Evolutionary conservation across 352 stramenopile species (phyloP), one percentile per base, ranked within the genome.

Genomic region (Phytophthora foliorum): DNA sequence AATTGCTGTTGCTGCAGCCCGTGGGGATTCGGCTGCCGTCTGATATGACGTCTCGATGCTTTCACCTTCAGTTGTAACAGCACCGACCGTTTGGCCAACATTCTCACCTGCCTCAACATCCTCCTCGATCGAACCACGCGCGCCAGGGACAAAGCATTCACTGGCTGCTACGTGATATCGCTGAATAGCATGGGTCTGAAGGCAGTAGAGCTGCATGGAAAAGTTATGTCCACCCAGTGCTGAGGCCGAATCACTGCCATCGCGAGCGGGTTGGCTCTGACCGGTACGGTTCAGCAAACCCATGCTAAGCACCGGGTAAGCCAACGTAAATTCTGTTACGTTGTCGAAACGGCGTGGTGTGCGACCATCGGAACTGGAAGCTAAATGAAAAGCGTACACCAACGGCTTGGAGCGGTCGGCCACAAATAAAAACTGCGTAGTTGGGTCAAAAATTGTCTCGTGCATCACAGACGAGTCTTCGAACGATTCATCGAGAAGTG

Each of bases 151-250:
- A 53, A 84, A 94, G 61, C 86, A 95, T 46, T 80, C 79, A 25
- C 72, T 80, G 19, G 86, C 80, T 9, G 63, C 64, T 3, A 95
- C 86, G 27, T 91, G 81, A 68, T 95, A 95, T 11, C 88, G 86
- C 68, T 95, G 88, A 63, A 95, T 95, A 19, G 88, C 88, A 19
- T 94, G 83, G 1, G 88, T 94, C 66, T 95, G 88, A 8, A 94
- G 61, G 46, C 83, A 91, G 46, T 91, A 95, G 7, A 94, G 70
- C 66, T 94, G 86, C 86, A 95, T 95, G 10, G 77, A 82, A 22
- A 91, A 86, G 32, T 85, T 78, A 10, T 82, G 55, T 9, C 60
- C 68, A 62, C 56, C 63, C 27, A 69, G 16, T 16, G 56, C 31
- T 24, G 63, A 70, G 27, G 60, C 22, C 25, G 69, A 38, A 63